A percentile compares a stretch with the other conserved stretches of the same genome.
Conservation (phyloP, 2,329 filamentous ascomycete genomes). For the Sclerotinia borealis region DNA sequence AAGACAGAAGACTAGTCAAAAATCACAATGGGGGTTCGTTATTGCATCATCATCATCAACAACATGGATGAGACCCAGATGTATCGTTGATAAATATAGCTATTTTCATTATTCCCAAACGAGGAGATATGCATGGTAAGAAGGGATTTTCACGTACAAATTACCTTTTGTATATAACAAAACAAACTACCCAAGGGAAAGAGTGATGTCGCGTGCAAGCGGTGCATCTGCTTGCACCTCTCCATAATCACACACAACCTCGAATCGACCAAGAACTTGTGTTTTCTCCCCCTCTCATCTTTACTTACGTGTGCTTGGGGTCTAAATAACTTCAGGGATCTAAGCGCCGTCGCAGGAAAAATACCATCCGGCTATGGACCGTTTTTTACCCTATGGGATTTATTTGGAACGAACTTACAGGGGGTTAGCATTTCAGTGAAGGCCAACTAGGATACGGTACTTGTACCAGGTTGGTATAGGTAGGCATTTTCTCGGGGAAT, state of each 20-base stretch:
- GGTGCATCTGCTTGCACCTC: not conserved
- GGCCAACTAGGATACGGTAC: not conserved
- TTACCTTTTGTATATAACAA: not conserved
- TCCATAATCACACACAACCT: not conserved
- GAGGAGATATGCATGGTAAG: not conserved
- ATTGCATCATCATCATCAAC: constrained; percentile 9
- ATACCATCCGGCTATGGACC: constrained; percentile 18
- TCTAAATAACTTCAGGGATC: constrained; percentile 4
- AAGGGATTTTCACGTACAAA: constrained; percentile 9
- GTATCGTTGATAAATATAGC: constrained; percentile 11
- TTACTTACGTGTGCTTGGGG: not conserved
- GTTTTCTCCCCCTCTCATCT: not conserved
- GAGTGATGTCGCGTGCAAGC: not conserved
- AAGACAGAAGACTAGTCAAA: not conserved
- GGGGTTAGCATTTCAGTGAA: not conserved
- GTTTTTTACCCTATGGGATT: not conserved
- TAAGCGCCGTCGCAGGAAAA: constrained; percentile 27
- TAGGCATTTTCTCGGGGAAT: not conserved
- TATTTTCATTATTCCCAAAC: constrained; percentile 9
- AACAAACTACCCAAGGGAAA: not conserved
- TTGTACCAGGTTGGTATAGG: not conserved
- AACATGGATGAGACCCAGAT: not conserved
- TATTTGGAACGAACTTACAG: not conserved
- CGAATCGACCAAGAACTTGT: not conserved
- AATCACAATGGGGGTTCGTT: not conserved